A percentile compares a stretch with the other conserved stretches of the same genome.
Evolutionary conservation across 108 stramenopile genomes (phyloP).

Genomic region (Fragilariopsis cylindrus): DNA sequence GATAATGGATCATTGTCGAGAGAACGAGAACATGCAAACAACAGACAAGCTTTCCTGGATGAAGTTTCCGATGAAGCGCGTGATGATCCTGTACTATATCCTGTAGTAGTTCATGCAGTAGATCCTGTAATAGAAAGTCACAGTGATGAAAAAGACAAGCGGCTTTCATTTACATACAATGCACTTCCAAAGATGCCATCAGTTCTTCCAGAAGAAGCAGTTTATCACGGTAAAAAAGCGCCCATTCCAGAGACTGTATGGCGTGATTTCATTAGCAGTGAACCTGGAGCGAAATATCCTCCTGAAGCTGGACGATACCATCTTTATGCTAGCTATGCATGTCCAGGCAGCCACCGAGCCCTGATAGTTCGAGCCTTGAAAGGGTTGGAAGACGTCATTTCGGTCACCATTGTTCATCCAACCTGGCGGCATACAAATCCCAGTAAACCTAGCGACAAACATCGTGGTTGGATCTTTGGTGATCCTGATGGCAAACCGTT

Average conservation of each 20-base stretch:
- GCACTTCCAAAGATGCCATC: background rate
- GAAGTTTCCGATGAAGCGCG: too few species aligned
- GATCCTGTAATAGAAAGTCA: background rate
- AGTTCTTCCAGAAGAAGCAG: background rate
- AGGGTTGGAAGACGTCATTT: conserved; percentile 89
- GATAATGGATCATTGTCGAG: too few species aligned
- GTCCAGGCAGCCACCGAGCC: conserved; percentile 84
- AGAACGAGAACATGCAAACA: background rate
- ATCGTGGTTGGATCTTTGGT: conserved; percentile 94
- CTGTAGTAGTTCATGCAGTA: too few species aligned
- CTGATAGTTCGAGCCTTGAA: conserved; percentile 84
- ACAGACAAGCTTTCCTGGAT: too few species aligned
- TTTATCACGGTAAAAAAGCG: background rate
- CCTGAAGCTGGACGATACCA: conserved; percentile 78
- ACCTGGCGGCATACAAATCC: conserved; percentile 84
- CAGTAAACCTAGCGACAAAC: conserved; percentile 69
- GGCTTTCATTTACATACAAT: conserved; percentile 2
- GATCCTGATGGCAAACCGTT: conserved; percentile 56
- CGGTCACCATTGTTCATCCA: conserved; percentile 82
- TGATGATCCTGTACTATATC: too few species aligned
- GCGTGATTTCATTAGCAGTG: conserved; percentile 52
- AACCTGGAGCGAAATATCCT: conserved; percentile 65
- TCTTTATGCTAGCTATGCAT: conserved; percentile 73
- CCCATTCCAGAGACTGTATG: conserved; percentile 52
- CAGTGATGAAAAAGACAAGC: background rate